Conservation (phyloP, 2,329 filamentous ascomycete species). For the Pseudopyrenochaeta lycopersici region DNA sequence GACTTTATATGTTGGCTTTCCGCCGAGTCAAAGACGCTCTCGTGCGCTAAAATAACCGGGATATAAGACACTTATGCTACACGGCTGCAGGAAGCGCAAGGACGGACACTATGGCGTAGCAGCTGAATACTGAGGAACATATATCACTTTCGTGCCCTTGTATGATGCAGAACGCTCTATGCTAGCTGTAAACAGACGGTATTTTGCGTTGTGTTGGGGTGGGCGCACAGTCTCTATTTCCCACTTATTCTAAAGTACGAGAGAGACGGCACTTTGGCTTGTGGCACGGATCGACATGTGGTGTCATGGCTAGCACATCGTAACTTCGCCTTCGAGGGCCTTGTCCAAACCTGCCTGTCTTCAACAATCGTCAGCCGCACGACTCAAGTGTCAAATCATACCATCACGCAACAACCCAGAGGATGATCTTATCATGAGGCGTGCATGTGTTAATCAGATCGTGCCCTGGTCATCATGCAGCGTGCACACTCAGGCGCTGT, state of each 20-base stretch:
- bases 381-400: neutral
- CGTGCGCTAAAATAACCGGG: too few relatives aligned
- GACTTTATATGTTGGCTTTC: conserved; percentile 6
- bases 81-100: too few relatives aligned
- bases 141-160: too few relatives aligned
- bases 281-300: neutral
- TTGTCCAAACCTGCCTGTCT: conserved; percentile 1
- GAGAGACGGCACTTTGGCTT: neutral
- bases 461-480: neutral
- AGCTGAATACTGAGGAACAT: too few relatives aligned
- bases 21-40: neutral
- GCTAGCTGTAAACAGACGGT: too few relatives aligned
- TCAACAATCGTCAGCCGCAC: neutral
- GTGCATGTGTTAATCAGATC: neutral
- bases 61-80: too few relatives aligned
- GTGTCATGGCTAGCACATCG: neutral
- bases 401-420: neutral
- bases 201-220: too few relatives aligned
- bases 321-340: neutral
- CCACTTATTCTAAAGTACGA: too few relatives aligned
- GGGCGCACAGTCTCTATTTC: too few relatives aligned
- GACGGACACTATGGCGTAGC: too few relatives aligned
- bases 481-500: neutral
- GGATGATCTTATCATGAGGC: neutral
- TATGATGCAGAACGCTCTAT: too few relatives aligned